Evolutionary conservation across 2,329 filamentous ascomycete genomes (phyloP), one percentile per base, ranked within the genome.

Genomic region (Cercospora brassicicola): DNA sequence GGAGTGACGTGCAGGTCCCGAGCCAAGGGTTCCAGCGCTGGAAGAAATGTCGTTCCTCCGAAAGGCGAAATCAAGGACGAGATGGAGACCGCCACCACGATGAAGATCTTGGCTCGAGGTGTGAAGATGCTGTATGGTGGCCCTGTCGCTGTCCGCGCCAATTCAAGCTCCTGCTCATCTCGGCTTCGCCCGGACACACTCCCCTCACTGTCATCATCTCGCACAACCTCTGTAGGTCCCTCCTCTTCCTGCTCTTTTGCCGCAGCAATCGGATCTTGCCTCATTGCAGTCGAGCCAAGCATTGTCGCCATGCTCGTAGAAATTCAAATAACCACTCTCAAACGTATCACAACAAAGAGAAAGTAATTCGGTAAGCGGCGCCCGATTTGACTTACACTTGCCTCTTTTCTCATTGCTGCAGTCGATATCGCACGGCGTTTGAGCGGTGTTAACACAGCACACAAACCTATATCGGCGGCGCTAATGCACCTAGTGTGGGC

Each of bases 21-120:
- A 7, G 85, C 82, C 9, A 88, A 78, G 6, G 81, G 77, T 15
- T 82, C 81, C 30, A 87, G 74, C 0, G 86, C 85, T 1, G 85
- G 86, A 60, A 86, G 83, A 78, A 87, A 88, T 20, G 87, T 86
- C 55, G 85, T 75, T 9, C 72, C 75, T 18, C 73, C 71, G 33
- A 77, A 73, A 2, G 76, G 74, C 2, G 74, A 76, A 13, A 77
- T 71, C 18, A 77, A 65, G 2, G 72, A 72, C 4, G 73, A 73
- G 28, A 77, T 66, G 9, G 75, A 75, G 5, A 76, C 74, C 18
- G 69, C 66, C 15, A 73, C 23, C 33, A 77, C 68, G 42, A 76
- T 77, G 65, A 75, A 74, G 20, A 72, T 60, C 62, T 76, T 76
- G 57, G 74, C 67, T 39, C 63, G 66, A 4, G 64, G 66, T 8